These are phyloP conservation scores for Hibiscus tridactylites DNA, from an alignment of 345 rosid species.

Conservation along the genomic window DNA sequence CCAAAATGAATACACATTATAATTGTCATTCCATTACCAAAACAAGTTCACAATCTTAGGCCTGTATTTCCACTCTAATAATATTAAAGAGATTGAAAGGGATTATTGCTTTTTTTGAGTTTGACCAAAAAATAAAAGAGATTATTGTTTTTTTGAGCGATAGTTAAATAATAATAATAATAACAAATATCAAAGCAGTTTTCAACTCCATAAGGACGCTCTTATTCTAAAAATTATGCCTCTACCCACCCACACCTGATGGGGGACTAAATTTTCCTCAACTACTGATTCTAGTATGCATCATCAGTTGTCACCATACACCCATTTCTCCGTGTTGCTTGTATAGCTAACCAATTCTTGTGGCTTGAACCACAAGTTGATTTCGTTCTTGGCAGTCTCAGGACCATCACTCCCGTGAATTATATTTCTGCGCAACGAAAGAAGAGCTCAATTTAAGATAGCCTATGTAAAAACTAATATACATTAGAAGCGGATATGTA, in stretches of 20 bases:
- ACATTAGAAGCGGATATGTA: background rate
- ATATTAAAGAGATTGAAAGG: background rate
- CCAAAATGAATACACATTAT: too few species aligned
- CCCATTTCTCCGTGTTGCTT: slow-evolving; percentile 85
- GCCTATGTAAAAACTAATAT: background rate
- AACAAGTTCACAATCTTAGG: too few species aligned
- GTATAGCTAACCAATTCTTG: slow-evolving; percentile 82
- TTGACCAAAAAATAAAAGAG: background rate
- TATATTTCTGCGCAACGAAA: slow-evolving; percentile 52
- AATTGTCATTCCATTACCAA: too few species aligned
- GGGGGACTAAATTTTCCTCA: slow-evolving; percentile 21
- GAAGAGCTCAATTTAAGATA: background rate
- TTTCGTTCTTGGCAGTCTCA: slow-evolving; percentile 92
- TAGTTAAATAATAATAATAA: background rate
- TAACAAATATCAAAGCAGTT: background rate
- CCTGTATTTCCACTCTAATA: background rate
- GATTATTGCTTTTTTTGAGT: background rate
- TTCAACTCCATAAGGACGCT: background rate
- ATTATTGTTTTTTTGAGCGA: background rate
- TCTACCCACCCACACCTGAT: slow-evolving; percentile 10
- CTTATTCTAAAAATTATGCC: slow-evolving; percentile 28
- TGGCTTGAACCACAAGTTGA: slow-evolving; percentile 87
- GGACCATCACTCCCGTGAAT: slow-evolving; percentile 99
- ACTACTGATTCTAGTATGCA: background rate
- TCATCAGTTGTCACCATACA: slow-evolving; percentile 63